phyloP scores from a whole-genome alignment of 495 filamentous ascomycete species.

The Annulohypoxylon nitens region DNA sequence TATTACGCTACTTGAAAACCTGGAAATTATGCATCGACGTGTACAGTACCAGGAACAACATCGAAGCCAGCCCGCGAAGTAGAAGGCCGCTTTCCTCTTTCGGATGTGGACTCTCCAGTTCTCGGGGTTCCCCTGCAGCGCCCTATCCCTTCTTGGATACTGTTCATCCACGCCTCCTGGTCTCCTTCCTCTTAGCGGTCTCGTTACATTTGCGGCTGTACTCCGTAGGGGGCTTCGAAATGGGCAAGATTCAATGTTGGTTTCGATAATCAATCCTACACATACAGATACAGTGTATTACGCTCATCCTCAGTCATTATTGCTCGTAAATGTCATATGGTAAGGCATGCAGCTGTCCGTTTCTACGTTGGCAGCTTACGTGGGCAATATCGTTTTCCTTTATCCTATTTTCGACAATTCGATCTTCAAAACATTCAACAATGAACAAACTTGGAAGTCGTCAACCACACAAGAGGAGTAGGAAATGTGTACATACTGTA shows the following conservation, averaged over 20 bases:
- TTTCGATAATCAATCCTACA: slow-evolving; percentile 25
- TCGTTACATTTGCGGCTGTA: slow-evolving; percentile 43
- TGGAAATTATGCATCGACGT: slow-evolving; percentile 45
- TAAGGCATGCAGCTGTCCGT: slow-evolving; percentile 11
- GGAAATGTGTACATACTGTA: no score
- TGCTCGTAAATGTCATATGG: not conserved
- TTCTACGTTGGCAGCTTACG: not conserved
- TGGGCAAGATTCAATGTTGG: slow-evolving; percentile 19
- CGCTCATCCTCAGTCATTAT: not conserved
- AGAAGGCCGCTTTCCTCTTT: slow-evolving; percentile 44
- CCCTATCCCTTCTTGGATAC: slow-evolving; percentile 38
- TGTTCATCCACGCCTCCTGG: slow-evolving; percentile 23
- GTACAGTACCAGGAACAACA: slow-evolving; percentile 30
- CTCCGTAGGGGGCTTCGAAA: slow-evolving; percentile 14
- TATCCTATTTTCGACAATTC: not conserved
- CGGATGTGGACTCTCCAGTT: slow-evolving; percentile 27
- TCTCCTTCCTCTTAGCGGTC: slow-evolving; percentile 25
- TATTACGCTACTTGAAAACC: slow-evolving; percentile 20
- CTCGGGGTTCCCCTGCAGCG: slow-evolving; percentile 44
- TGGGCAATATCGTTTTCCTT: not conserved
- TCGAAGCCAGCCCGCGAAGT: slow-evolving; percentile 2
- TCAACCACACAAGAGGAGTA: not conserved
- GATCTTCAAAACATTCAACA: not conserved
- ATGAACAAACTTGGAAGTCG: not conserved
- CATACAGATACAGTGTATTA: slow-evolving; percentile 4